Base-by-base conservation (phyloP, 1,139 yeast genomes). In the Saccharomyces hybrid region DNA sequence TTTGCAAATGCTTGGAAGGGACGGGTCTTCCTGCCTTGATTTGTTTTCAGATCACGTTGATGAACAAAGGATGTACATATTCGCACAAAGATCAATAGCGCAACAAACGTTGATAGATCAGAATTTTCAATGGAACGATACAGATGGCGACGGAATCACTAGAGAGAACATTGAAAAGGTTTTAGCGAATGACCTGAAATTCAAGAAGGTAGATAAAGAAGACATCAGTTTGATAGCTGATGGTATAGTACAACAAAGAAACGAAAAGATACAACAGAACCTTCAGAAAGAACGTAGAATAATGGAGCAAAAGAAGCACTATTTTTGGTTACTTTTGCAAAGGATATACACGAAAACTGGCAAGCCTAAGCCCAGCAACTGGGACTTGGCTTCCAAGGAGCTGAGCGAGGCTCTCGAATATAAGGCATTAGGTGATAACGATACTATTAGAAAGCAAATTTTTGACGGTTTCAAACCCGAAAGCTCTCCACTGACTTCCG, bases 21-120 rank as follows among this genome's bases (percentile, higher is more conserved):
- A 81, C 48, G 97, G 97, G 0, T 89, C 97, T 0, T 77, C 83
- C 1, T 87, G 96, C 0, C 66, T 86, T 41, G 96, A 90, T 57
- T 71, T 88, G 48, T 88, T 87, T 63, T 80, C 89, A 82, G 97
- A 91, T 67, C 67, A 79, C 0, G 78, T 86, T 2, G 91, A 86
- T 61, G 85, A 81, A 54, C 81, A 82, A 62, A 77, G 78, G 34
- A 80, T 83, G 56, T 66, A 76, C 2, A 65, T 86, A 48, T 79
- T 78, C 58, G 80, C 82, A 25, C 82, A 83, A 63, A 79, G 80
- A 54, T 89, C 85, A 54, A 68, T 84, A 50, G 79, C 83, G 1
- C 78, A 78, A 50, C 83, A 79, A 57, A 69, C 80, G 3, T 58
- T 87, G 28, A 69, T 76, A 0, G 80, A 78, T 31, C 60, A 64